A percentile compares a stretch with the other conserved stretches of the same genome.
These are phyloP conservation scores for Cardamine occulta DNA, from an alignment of 345 rosid species.

Conservation along the genomic window DNA sequence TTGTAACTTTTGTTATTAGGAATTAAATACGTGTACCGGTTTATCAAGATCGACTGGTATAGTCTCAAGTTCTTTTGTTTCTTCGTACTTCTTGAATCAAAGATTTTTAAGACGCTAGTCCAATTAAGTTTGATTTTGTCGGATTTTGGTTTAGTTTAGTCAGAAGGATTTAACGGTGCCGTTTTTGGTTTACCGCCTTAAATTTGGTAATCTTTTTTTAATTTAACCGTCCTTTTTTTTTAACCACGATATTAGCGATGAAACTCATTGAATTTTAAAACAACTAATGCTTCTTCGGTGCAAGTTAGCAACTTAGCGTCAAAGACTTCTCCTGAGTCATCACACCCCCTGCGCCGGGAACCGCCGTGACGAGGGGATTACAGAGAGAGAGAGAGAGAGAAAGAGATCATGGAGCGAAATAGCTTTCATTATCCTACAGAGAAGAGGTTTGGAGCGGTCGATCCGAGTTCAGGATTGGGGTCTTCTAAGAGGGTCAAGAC, in stretches of 20 bases:
- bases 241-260: no score
- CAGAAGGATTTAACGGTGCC: not conserved
- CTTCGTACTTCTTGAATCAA: not conserved
- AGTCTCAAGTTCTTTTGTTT: not conserved
- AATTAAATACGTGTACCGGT: not conserved
- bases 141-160: not conserved
- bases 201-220: not conserved
- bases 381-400: constrained; percentile 12
- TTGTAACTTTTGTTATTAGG: not conserved
- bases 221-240: not conserved
- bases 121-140: not conserved
- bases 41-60: not conserved
- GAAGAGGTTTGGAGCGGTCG: constrained; percentile 45
- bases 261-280: no score
- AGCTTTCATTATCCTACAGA: constrained; percentile 11
- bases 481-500: constrained; percentile 65
- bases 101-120: constrained; percentile 1
- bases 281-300: not conserved
- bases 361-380: constrained; percentile 22
- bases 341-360: constrained; percentile 20
- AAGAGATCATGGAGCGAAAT: constrained; percentile 37
- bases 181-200: not conserved
- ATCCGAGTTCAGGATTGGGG: constrained; percentile 45
- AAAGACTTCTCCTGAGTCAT: constrained; percentile 5
- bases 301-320: constrained; percentile 31